Base-by-base conservation (phyloP, 2,329 filamentous ascomycete species). In the Claviceps maximensis region DNA sequence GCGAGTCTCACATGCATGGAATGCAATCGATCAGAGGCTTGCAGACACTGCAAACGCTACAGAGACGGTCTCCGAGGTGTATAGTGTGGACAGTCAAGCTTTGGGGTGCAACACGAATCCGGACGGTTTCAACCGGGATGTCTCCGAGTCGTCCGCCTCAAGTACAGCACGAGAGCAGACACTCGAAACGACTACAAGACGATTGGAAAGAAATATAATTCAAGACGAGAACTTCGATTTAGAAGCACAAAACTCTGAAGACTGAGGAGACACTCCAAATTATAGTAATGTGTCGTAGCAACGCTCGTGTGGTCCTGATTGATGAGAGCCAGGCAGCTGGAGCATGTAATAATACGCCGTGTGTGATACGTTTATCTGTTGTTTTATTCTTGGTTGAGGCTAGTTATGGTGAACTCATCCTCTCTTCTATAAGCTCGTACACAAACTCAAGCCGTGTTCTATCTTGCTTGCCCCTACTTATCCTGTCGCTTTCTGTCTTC, bases 81-180 rank as follows among this genome's bases (percentile, higher is more conserved):
- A 25, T 8, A n/a, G 23, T 29, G 21, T 13, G 9, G 17, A 25
- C 5, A n/a, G 23, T 29, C 25, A 36, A 29, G 25, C 25, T 10
- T 15, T 40, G 19, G 33, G 29, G 8, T 21, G 19, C 49, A 41
- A 23, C 17, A n/a, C 42, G 15, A 41, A 21, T 40, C 33, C 31
- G 25, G 45, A 55, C 21, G 46, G 21, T 8, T 25, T 17, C 10
- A 31, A n/a, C 3, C 42, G 50, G 23, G 29, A 52, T 38, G 56
- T 59, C 25, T 53, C 54, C 50, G 57, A 58, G 17, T 61, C 58
- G 36, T 61, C 57, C n/a, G 36, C 55, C 23, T 58, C 57, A 27
- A 59, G 53, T 31, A 60, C 58, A 25, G 60, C 57, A 47, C 58
- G 57, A 54, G 59, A 60, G 21, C 54, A 61, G 54, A 58, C 58